Base-by-base conservation (phyloP, 768 basidiomycete species). In the Boletus vermiculosoides region DNA sequence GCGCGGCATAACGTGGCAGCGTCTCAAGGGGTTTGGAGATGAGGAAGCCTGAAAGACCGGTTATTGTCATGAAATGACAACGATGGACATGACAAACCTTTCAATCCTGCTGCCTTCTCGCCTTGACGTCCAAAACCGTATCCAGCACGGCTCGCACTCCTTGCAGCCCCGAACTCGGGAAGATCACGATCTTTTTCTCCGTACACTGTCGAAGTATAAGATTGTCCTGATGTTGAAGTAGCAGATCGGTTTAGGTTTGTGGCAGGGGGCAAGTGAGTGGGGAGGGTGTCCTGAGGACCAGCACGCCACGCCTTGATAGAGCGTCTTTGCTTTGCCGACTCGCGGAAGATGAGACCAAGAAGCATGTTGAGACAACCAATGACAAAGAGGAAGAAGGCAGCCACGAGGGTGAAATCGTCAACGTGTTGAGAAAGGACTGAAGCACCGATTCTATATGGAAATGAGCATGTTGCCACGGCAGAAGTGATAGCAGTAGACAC, bases 301-400 rank as follows among this genome's bases (percentile, higher is more conserved):
- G 78, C 79, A 57, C 82, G 79, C 88, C 87, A 90, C 18, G 80
- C 76, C 18, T 76, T 83, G 63, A 91, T 73, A 54, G 83, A 85
- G 20, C 87, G 83, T 62, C 83, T 85, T 20, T 72, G 57, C 63
- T 85, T 87, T 55, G 82, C 84, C 2, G 76, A 77, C 62, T 80
- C 78, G 54, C 85, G 83, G 79, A 85, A 90, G 69, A 88, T 80
- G 62, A 91, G 80, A 41, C 88, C 88, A 59, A 86, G 77, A 56
- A 93, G 71, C 63, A 93, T 85, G 76, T 96, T 93, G 54, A 96
- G 73, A 73, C 91, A 93, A n/a, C 93, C 94, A 56, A 96, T 67
- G 50, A 92, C 81, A 77, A 96, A 96, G 58, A 96, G 82, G 78
- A 96, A 87, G 80, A 95, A 95, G 46, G 89, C 92, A 5, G 92